Evolutionary conservation across 2,329 filamentous ascomycete species (phyloP).

Genomic region (Exophiala sp.): DNA sequence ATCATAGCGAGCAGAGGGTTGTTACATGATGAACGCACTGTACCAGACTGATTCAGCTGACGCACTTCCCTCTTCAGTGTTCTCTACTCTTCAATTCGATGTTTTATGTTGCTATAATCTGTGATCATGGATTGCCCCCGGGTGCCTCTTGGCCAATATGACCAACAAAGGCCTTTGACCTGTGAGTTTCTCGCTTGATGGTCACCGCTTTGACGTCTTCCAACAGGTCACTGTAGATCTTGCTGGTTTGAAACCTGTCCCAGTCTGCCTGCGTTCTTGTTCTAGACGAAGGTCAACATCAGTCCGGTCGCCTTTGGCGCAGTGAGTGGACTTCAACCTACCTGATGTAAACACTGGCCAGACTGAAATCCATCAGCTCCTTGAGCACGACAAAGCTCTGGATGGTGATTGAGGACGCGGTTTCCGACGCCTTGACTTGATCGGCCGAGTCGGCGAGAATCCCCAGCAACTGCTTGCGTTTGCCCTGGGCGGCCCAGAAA

Average conservation of each 20-base stretch:
- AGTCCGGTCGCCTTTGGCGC: neutral
- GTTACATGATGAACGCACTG: no score
- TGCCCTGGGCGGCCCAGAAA: constrained; percentile 8
- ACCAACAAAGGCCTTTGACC: constrained; percentile 3
- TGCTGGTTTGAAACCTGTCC: neutral
- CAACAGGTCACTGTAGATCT: neutral
- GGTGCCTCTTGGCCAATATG: constrained; percentile 3
- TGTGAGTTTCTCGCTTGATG: neutral
- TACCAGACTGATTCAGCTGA: no score
- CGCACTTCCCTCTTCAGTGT: no score
- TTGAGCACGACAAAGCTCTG: constrained; percentile 13
- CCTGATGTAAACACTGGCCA: constrained; percentile 12
- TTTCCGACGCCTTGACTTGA: neutral
- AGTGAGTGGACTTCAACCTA: neutral
- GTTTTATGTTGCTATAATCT: no score
- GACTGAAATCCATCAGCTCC: constrained; percentile 3
- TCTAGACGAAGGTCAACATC: neutral
- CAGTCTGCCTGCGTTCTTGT: neutral
- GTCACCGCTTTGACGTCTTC: neutral
- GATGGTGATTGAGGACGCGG: neutral
- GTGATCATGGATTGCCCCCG: no score
- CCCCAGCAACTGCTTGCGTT: constrained; percentile 13
- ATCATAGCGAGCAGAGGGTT: no score
- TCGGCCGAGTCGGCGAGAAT: neutral
- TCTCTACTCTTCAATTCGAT: no score